Conservation (phyloP, 352 stramenopile genomes). For the Phytopythium boreale region DNA sequence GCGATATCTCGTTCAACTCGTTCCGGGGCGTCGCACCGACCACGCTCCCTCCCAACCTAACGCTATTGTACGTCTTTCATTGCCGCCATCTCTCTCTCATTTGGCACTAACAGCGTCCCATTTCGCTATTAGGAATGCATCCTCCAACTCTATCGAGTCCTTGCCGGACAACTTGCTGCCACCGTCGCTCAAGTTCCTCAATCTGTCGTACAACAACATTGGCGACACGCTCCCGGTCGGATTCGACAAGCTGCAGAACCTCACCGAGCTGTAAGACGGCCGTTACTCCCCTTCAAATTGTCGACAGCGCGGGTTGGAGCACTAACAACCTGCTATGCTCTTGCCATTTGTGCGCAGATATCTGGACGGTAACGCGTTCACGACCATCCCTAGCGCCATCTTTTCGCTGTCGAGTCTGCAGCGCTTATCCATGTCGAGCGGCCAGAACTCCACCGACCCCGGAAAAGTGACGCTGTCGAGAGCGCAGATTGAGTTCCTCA, state of each 20-base stretch:
- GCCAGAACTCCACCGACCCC: constrained; percentile 9
- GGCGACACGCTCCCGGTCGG: constrained; percentile 23
- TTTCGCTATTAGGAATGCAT: constrained; percentile 12
- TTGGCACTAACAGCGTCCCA: not conserved
- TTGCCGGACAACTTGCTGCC: constrained; percentile 6
- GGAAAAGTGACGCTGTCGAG: constrained; percentile 22
- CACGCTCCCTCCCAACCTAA: constrained; percentile 19
- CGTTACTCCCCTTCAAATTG: not conserved
- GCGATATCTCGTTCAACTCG: constrained; percentile 13
- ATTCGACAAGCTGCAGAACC: constrained; percentile 13
- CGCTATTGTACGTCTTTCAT: constrained; percentile 11
- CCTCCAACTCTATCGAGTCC: constrained; percentile 11
- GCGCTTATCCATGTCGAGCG: constrained; percentile 15
- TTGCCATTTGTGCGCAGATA: constrained; percentile 4
- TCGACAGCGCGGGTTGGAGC: not conserved
- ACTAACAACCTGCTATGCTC: not conserved
- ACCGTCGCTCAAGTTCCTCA: constrained; percentile 39
- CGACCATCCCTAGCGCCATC: constrained; percentile 11
- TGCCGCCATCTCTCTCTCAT: not conserved
- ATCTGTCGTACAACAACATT: constrained; percentile 82
- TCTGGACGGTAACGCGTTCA: constrained; percentile 13
- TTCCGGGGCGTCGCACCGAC: constrained; percentile 9
- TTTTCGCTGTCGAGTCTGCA: constrained; percentile 18
- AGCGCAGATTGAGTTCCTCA: constrained; percentile 22
- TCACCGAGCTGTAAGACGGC: constrained; percentile 11